Percentiles rank a stretch among this genome's conserved stretches.
Conservation (phyloP, 768 basidiomycete species). For the Pulveroboletus ravenelii region DNA sequence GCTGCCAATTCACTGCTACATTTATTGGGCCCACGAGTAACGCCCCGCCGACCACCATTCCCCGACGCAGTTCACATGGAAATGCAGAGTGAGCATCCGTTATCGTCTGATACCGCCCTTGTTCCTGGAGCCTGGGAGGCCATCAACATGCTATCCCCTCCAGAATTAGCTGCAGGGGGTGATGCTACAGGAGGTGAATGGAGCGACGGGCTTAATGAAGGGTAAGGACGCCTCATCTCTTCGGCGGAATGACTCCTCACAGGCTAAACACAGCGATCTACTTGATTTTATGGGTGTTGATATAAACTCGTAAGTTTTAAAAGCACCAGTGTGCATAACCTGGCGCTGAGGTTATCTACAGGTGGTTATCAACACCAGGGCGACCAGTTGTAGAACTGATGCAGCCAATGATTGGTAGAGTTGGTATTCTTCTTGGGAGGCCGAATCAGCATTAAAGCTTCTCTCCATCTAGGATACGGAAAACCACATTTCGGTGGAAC, state of each 20-base stretch:
- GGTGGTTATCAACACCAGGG: neutral
- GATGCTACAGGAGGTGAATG: neutral
- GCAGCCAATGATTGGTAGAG: neutral
- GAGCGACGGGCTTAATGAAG: neutral
- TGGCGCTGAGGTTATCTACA: neutral
- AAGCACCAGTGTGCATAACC: neutral
- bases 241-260: neutral
- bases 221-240: neutral
- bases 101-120: too few relatives aligned
- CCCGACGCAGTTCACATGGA: too few relatives aligned
- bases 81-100: too few relatives aligned
- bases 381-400: neutral
- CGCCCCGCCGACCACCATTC: too few relatives aligned
- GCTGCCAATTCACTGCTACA: too few relatives aligned
- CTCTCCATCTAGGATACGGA: neutral
- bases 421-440: neutral
- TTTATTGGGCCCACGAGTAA: too few relatives aligned
- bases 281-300: neutral
- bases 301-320: conserved; percentile 3
- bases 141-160: too few relatives aligned
- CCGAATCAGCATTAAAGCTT: neutral
- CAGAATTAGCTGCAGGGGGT: neutral
- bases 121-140: too few relatives aligned
- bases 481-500: neutral
- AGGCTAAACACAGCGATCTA: neutral